Conservation (phyloP, 176 grass and related monocot genomes). For the Lolium rigidum region DNA sequence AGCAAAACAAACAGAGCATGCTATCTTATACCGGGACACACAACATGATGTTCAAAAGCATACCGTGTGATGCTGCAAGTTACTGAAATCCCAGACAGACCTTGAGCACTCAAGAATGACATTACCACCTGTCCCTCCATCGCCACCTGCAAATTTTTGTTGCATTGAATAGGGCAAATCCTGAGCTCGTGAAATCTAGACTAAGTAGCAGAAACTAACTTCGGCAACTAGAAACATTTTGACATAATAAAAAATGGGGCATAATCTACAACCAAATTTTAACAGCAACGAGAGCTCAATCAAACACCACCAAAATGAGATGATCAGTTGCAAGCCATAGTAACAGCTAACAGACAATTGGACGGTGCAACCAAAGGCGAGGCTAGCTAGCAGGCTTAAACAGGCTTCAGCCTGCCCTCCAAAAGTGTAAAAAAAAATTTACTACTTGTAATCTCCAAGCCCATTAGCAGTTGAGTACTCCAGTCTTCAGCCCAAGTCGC, state of each 20-base stretch:
- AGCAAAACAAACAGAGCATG: background rate
- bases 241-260: background rate
- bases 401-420: no score
- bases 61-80: conserved; percentile 33
- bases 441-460: no score
- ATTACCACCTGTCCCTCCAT: conserved; percentile 87
- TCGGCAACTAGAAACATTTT: background rate
- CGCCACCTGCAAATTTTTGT: conserved; percentile 65
- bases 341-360: background rate
- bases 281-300: background rate
- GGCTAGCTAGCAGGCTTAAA: no score
- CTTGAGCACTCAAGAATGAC: conserved; percentile 85
- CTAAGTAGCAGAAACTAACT: background rate
- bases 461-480: no score
- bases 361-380: background rate
- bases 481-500: no score
- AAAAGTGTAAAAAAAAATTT: no score
- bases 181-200: background rate
- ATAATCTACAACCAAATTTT: background rate
- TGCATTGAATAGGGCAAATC: background rate
- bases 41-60: conserved; percentile 15
- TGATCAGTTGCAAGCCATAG: background rate
- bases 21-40: background rate
- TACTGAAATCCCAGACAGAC: conserved; percentile 77
- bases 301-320: background rate